Conservation (phyloP, 2,329 filamentous ascomycete genomes). For the Penicillium italicum region DNA sequence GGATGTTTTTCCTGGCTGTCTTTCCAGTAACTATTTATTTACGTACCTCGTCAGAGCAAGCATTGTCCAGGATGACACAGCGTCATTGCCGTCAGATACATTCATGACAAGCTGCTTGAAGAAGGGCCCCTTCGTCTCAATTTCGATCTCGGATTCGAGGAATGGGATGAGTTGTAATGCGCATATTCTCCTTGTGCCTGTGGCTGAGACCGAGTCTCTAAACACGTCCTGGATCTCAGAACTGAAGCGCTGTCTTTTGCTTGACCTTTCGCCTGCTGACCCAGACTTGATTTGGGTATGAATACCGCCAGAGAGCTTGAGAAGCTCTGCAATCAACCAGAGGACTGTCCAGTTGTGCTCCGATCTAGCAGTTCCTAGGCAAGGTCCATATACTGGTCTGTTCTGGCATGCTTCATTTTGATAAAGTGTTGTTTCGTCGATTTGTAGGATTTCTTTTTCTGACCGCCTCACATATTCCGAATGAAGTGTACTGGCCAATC, state of each 20-base stretch:
- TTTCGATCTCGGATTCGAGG: slow-evolving; percentile 44
- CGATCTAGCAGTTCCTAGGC: slow-evolving; percentile 34
- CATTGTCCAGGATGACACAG: slow-evolving; percentile 75
- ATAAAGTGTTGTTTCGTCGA: slow-evolving; percentile 69
- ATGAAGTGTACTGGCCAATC: slow-evolving; percentile 68
- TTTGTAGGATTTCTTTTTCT: slow-evolving; percentile 67
- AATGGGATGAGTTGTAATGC: slow-evolving; percentile 56
- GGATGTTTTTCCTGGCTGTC: too few relatives aligned
- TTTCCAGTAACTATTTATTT: slow-evolving; percentile 1
- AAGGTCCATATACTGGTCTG: slow-evolving; percentile 35
- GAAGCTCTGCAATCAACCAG: slow-evolving; percentile 39
- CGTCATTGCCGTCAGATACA: slow-evolving; percentile 66
- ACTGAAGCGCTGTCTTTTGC: slow-evolving; percentile 37
- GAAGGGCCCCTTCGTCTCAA: slow-evolving; percentile 54
- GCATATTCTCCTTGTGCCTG: slow-evolving; percentile 43
- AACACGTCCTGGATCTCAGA: slow-evolving; percentile 38
- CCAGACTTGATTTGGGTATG: slow-evolving; percentile 9
- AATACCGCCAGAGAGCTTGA: slow-evolving; percentile 38
- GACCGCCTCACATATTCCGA: slow-evolving; percentile 71
- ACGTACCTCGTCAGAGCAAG: slow-evolving; percentile 73
- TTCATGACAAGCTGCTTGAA: slow-evolving; percentile 57
- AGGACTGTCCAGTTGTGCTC: slow-evolving; percentile 42
- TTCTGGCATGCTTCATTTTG: slow-evolving; percentile 34
- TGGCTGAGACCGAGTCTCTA: slow-evolving; percentile 35
- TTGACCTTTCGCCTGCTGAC: slow-evolving; percentile 18